Base-by-base conservation (phyloP, 148 eudicot species). In the Beta vulgaris region DNA sequence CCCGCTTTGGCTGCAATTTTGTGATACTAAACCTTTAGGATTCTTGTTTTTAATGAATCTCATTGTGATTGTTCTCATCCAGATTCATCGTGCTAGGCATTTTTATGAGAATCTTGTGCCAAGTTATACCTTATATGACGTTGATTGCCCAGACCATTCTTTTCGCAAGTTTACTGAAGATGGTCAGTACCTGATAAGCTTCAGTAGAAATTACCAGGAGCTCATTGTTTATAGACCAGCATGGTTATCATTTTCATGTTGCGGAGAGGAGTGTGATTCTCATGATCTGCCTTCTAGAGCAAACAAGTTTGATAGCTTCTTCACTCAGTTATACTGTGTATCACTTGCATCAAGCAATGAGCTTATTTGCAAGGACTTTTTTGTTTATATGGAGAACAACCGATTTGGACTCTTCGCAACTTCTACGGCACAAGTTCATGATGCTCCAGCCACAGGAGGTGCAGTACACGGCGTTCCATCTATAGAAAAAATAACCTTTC, bases 91-190 rank as follows among this genome's bases (percentile, higher is more conserved):
- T 75, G 89, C 89, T 57, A 83, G 98, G 80, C 85, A 88, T 46
- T 90, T 95, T 86, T 95, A 95, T 78, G 98, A 95, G 78, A 95
- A 92, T 84, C 84, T 95, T 74, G 98, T 95, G 37, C 98, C 98
- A 39, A 89, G 89, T 68, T 79, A 82, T 77, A 95, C 98, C 39
- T 81, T 95, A 66, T 95, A 86, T 79, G 97, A 95, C 40, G 81
- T 92, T 57, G 92, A 95, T 76, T 90, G 93, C 80, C 97, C 98
- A 7, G 98, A 95, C 80, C 77, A 89, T 85, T 85, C 88, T 18
- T 89, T 95, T 76, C 91, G 97, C 32, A 95, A 95, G 86, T 95
- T 95, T 87, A 95, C 97, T 39, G 98, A 95, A 53, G 98, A 95
- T 81, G 98, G 98, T 23, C 87, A 82, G 71, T 95, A 90, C 77